Base-by-base conservation (phyloP, 1,284 basidiomycete genomes). In the Irpex sp. region DNA sequence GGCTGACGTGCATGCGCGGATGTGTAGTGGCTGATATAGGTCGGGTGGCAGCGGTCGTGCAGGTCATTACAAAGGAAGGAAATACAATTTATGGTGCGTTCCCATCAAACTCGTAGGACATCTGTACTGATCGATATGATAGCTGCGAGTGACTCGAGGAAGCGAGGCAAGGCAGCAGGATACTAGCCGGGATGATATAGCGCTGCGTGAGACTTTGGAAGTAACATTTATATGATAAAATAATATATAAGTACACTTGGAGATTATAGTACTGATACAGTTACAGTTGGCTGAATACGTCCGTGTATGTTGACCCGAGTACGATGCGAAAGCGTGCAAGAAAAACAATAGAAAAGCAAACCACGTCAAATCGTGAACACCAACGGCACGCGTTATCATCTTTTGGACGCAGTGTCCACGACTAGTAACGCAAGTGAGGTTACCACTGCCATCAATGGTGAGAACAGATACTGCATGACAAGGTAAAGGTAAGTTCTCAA, bases 71-170 rank as follows among this genome's bases (percentile, higher is more conserved):
- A 52, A 77, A 83, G 61, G 58, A 69, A 37, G 79, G 84, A 51
- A 82, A 80, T 12, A 76, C 71, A 42, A 80, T 90, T 42, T 87
- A 80, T 66, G 88, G 87, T 89, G 65, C 57, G 84, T 71, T 39
- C 35, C 12, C 19, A 6, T 49, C 5, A n/a, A 21, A 4, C 36
- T 47, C 6, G n/a, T 7, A n/a, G 0, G 16, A 14, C 49, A 55
- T 23, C 52, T 52, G 18, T 62, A 9, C 59, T 12, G 57, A 45
- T 56, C 19, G 3, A 59, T 62, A n/a, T 48, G 45, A 37, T 67
- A 91, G 91, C 90, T 67, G 89, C 90, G 7, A 91, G 89, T 67
- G 91, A 93, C 72, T 91, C 88, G 12, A 83, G 91, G 69, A 93
- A 93, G 78, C 88, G 91, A 64, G 91, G 91, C 18, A 83, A 92